phyloP scores from a whole-genome alignment of 2,329 filamentous ascomycete genomes.

The Microcera coccophila region DNA sequence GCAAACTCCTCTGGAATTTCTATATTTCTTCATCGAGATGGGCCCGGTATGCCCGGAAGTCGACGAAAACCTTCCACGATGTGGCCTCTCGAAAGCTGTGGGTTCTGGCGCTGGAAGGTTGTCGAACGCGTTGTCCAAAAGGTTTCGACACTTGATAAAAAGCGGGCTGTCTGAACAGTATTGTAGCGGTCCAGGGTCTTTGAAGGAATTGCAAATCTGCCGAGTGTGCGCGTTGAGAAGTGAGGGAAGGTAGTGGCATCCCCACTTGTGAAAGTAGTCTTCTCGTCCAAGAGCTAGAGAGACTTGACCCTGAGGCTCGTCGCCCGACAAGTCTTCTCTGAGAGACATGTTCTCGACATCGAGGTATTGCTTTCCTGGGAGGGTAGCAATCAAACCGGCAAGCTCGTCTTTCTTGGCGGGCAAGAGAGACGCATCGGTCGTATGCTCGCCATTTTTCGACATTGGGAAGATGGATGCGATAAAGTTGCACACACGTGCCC shows the following conservation, averaged over 20 bases:
- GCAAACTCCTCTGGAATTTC: conserved; percentile 42
- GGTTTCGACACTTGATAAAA: conserved; percentile 48
- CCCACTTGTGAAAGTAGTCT: conserved; percentile 49
- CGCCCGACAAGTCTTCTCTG: conserved; percentile 45
- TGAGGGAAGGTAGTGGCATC: conserved; percentile 54
- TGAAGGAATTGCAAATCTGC: conserved; percentile 60
- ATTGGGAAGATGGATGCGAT: conserved; percentile 44
- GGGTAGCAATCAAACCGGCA: conserved; percentile 25
- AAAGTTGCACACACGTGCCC: conserved; percentile 48
- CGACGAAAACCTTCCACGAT: not conserved
- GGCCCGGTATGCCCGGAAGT: not conserved
- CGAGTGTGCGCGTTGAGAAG: conserved; percentile 53
- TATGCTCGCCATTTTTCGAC: conserved; percentile 30
- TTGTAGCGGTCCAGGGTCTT: conserved; percentile 54
- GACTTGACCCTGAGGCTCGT: conserved; percentile 47
- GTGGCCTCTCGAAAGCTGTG: conserved; percentile 18
- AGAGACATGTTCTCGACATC: conserved; percentile 45
- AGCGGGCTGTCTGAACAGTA: conserved; percentile 50
- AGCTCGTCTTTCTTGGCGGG: conserved; percentile 23
- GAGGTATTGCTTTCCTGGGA: conserved; percentile 34
- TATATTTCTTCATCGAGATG: conserved; percentile 44
- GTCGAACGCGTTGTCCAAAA: conserved; percentile 49
- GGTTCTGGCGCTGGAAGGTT: conserved; percentile 42
- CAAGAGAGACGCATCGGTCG: conserved; percentile 1
- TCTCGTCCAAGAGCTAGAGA: conserved; percentile 41